Percentiles rank a stretch among this genome's conserved stretches.
Evolutionary conservation across 2,329 filamentous ascomycete genomes (phyloP).

Genomic region (Helminthosporium solani): DNA sequence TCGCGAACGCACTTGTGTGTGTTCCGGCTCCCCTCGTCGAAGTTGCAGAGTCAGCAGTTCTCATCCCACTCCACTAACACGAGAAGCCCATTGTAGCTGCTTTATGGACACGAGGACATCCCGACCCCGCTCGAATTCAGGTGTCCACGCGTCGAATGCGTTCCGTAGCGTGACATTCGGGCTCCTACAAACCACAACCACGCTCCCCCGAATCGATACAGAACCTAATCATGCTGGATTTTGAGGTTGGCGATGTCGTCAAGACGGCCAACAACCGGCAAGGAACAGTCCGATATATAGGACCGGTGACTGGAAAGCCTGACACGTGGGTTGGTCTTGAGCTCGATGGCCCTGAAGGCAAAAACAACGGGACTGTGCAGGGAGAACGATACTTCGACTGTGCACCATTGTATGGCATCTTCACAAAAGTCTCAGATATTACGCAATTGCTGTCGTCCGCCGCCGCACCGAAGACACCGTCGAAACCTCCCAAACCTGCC

Average conservation of each 20-base stretch:
- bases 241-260: constrained; percentile 67
- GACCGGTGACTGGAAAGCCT: constrained; percentile 73
- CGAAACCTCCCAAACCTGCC: constrained; percentile 3
- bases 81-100: too few species aligned
- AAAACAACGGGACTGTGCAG: constrained; percentile 90
- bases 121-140: too few species aligned
- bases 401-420: constrained; percentile 71
- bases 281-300: constrained; percentile 77
- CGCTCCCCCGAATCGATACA: not conserved
- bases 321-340: constrained; percentile 91
- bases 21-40: too few species aligned
- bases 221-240: constrained; percentile 23
- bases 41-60: too few species aligned
- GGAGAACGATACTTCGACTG: constrained; percentile 89
- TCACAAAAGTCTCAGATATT: constrained; percentile 73
- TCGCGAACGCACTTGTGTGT: too few species aligned
- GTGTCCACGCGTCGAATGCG: not conserved
- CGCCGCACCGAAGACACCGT: constrained; percentile 6
- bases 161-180: not conserved
- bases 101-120: not conserved
- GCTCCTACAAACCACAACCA: not conserved
- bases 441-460: constrained; percentile 53
- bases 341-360: constrained; percentile 76
- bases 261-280: constrained; percentile 70
- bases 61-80: too few species aligned